Evolutionary conservation across 2,329 filamentous ascomycete species (phyloP), one percentile per base, ranked within the genome.

Genomic region (Hymenoscyphus repandus): DNA sequence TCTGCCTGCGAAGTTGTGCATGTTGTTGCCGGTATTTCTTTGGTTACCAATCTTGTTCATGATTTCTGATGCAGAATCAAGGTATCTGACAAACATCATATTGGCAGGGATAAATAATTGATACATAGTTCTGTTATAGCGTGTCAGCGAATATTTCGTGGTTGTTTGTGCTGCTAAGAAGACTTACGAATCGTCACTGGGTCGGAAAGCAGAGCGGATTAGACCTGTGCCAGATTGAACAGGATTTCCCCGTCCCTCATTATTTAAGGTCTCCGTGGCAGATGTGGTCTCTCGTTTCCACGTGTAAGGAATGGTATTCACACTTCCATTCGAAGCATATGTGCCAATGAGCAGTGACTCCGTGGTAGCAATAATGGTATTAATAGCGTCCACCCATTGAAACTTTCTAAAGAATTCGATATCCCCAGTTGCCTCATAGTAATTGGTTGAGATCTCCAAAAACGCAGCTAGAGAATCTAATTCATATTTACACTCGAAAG

Each of bases 401-500:
- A 79, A 78, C 3, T 78, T 85, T 41, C 85, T 71, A 66, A 95
- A 96, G 53, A 89, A 90, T 49, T 77, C 78, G 1, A 74, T 79
- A 34, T 91, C 91, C 0, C 76, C 76, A 0, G 90, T 95, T 53
- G 80, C 77, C 18, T 80, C 75, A 70, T 88, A 80, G 72, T 95
- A 96, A 63, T 93, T 82, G 56, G 88, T 87, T 1, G 82, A 84
- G 5, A 97, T 75, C 38, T 88, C 82, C 6, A 97, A 75, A 68
- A 96, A 96, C 30, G 90, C 84, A 0, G 91, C 90, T 1, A 96
- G 77, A 10, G 88, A 92, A 71, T 96, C 91, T 41, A 96, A 82
- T 70, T 96, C 92, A 68, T 93, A 96, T 69, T 96, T 96, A 78
- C 92, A 96, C 68, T 96, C 92, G 64, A 93, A 96, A 0, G 95